phyloP scores from a whole-genome alignment of 768 basidiomycete species.

The Mrakia blollopis region DNA sequence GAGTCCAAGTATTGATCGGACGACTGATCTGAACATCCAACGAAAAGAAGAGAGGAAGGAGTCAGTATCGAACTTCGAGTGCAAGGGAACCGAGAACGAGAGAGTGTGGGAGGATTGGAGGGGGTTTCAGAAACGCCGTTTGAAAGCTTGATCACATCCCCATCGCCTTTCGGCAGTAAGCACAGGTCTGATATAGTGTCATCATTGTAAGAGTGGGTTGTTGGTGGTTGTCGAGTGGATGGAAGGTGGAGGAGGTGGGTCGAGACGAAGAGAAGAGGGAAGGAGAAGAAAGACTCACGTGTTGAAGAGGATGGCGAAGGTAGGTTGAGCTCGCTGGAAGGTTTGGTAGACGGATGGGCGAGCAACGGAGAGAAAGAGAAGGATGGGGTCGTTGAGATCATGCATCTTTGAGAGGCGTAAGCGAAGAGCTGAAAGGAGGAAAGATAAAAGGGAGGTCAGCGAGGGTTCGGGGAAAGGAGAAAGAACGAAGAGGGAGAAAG shows the following conservation, averaged over 20 bases:
- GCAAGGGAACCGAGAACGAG: background rate
- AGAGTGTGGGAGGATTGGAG: background rate
- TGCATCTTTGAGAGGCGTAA: background rate
- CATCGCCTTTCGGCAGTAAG: slow-evolving; percentile 20
- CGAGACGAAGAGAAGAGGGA: background rate
- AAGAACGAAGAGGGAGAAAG: background rate
- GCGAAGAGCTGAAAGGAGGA: background rate
- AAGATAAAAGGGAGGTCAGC: background rate
- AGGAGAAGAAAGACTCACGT: background rate
- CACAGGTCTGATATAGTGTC: slow-evolving; percentile 29
- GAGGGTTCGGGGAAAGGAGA: background rate
- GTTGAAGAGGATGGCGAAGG: background rate
- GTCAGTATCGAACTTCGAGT: background rate
- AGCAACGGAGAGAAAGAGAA: background rate
- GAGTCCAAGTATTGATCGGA: background rate
- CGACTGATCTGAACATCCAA: background rate
- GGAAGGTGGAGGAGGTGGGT: no score
- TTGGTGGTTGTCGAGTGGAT: background rate
- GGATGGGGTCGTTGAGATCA: no score
- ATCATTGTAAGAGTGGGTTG: slow-evolving; percentile 10
- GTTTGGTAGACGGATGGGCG: background rate
- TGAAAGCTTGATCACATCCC: slow-evolving; percentile 23
- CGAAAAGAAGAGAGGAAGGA: background rate
- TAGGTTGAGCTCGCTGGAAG: background rate
- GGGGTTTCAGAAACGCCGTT: slow-evolving; percentile 13